Evolutionary conservation across 345 rosid genomes (phyloP), one percentile per base, ranked within the genome.

Genomic region (Citrus unshiu): DNA sequence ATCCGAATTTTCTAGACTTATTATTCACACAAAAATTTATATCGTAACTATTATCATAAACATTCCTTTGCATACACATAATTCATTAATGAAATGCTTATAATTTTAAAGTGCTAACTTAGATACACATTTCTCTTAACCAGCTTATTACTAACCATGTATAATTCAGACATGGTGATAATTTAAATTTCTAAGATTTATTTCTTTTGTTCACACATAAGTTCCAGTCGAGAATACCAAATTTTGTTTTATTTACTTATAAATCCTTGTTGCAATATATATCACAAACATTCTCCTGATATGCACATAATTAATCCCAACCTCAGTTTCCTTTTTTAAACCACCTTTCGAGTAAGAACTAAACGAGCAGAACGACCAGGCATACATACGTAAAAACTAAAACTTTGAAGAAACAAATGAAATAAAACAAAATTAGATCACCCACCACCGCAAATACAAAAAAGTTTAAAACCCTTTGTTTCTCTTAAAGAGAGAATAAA

Each of bases 121-220:
- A 16, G 6, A 9, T 8, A 2, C 35, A 3, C 0, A 4, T 2
- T 2, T 61, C 4, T 14, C 9, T 51, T 7, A 49, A 13, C 0
- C 21, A 2, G 1, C 0, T 7, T 16, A 54, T 12, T 34, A 72
- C 9, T 3, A 9, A 18, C 39, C 8, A 34, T 24, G 1, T 67
- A 46, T 46, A 46, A 13, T 18, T 46, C 18, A 12, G 1, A 12
- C 3, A 13, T 0, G 1, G 0, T 0, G 0, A 13, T 0, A 46
- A 46, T 4, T 10, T 46, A 0, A 1, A 46, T 46, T 46, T 46
- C 0, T 13, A 0, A 46, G 0, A 46, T 16, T 46, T 46, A 46
- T 46, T 12, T 46, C 0, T 46, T 46, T 46, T 46, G 14, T 46
- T 46, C 1, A 13, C 18, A 13, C 18, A 12, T 46, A 46, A 46